These are phyloP conservation scores for Colletotrichum noveboracense DNA, from an alignment of 2,329 filamentous ascomycete genomes.

Conservation along the genomic window DNA sequence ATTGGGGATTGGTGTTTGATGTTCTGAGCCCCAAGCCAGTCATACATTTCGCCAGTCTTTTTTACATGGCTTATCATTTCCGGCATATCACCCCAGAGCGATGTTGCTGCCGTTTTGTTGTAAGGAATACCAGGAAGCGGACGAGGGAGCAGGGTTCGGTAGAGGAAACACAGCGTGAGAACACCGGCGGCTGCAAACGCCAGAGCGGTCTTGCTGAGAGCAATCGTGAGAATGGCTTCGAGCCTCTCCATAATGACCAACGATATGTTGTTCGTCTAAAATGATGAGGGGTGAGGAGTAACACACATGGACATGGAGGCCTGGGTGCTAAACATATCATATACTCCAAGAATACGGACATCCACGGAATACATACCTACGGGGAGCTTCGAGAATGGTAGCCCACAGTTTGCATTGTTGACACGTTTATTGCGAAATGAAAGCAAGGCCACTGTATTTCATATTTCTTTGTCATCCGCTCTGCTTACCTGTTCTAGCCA, in stretches of 20 bases:
- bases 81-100: constrained; percentile 9
- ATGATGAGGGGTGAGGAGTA: background rate
- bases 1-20: constrained; percentile 30
- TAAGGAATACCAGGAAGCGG: constrained; percentile 14
- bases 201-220: background rate
- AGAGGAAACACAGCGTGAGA: background rate
- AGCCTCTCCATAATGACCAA: background rate
- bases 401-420: background rate
- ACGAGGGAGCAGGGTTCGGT: background rate
- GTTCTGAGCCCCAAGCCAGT: constrained; percentile 32
- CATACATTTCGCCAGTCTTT: constrained; percentile 7
- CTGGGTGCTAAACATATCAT: background rate
- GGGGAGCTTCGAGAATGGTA: background rate
- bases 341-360: background rate
- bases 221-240: background rate
- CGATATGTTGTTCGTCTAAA: background rate
- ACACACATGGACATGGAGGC: background rate
- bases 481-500: background rate
- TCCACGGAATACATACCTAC: background rate
- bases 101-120: background rate
- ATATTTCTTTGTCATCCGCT: background rate
- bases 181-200: background rate
- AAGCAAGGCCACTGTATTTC: background rate
- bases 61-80: background rate
- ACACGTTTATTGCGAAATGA: background rate